phyloP scores from a whole-genome alignment of 352 stramenopile species.

The Phytophthora megakarya region DNA sequence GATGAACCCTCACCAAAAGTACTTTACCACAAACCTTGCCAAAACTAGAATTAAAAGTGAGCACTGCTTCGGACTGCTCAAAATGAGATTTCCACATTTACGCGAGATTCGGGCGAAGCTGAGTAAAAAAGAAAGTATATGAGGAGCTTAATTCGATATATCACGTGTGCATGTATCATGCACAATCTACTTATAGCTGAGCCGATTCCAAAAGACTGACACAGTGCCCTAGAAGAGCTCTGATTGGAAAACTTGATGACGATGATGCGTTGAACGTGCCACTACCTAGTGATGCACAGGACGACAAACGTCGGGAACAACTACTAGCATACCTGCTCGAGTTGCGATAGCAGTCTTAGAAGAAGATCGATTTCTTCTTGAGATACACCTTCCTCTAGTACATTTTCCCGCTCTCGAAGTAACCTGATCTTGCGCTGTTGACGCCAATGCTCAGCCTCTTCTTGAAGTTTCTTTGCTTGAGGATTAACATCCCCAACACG shows the following conservation, averaged over 20 bases:
- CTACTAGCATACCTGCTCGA: slow-evolving; percentile 23
- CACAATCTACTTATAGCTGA: slow-evolving; percentile 32
- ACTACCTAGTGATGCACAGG: background rate
- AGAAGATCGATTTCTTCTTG: slow-evolving; percentile 18
- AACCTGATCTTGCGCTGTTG: slow-evolving; percentile 14
- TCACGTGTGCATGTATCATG: slow-evolving; percentile 24
- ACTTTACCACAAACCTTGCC: slow-evolving; percentile 26
- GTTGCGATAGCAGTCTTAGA: slow-evolving; percentile 7
- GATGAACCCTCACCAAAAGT: slow-evolving; percentile 17
- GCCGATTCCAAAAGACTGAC: slow-evolving; percentile 13
- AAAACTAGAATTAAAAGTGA: slow-evolving; percentile 31
- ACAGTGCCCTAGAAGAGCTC: background rate
- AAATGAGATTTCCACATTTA: slow-evolving; percentile 30
- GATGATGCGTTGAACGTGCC: slow-evolving; percentile 24
- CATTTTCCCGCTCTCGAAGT: slow-evolving; percentile 16
- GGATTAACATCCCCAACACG: slow-evolving; percentile 10
- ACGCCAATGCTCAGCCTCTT: slow-evolving; percentile 13
- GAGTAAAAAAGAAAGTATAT: slow-evolving; percentile 24
- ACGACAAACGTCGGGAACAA: slow-evolving; percentile 14
- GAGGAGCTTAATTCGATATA: too few species aligned
- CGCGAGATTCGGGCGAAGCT: slow-evolving; percentile 18
- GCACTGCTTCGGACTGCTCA: slow-evolving; percentile 33
- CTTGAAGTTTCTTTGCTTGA: background rate
- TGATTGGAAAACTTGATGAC: slow-evolving; percentile 6
- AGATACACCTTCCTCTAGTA: slow-evolving; percentile 18